phyloP scores from a whole-genome alignment of 1,284 basidiomycete genomes.

The Entoloma clypeatum region DNA sequence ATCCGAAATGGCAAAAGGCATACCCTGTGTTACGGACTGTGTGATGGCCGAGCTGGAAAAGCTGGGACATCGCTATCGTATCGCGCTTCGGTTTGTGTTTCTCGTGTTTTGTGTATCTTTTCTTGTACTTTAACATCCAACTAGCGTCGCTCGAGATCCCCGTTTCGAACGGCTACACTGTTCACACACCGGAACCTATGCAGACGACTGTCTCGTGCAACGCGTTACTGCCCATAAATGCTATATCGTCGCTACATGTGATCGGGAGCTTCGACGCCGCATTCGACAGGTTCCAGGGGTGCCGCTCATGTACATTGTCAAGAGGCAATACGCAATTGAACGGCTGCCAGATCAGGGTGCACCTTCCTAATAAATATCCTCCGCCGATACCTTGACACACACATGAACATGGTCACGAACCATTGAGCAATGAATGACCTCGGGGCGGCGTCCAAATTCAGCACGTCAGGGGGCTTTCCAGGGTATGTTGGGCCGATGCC shows the following conservation, averaged over 20 bases:
- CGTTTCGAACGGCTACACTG: slow-evolving; percentile 93
- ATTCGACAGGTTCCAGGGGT: slow-evolving; percentile 94
- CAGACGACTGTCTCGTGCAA: slow-evolving; percentile 97
- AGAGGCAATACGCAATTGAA: slow-evolving; percentile 88
- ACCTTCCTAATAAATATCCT: slow-evolving; percentile 36
- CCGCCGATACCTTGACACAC: not conserved
- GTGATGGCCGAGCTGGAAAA: slow-evolving; percentile 98
- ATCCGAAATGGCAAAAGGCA: slow-evolving; percentile 52
- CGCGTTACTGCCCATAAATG: slow-evolving; percentile 94
- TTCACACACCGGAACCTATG: slow-evolving; percentile 93
- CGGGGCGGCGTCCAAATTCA: too few relatives aligned
- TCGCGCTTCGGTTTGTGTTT: slow-evolving; percentile 76
- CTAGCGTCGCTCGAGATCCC: slow-evolving; percentile 92
- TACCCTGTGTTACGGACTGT: slow-evolving; percentile 98
- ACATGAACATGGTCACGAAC: not conserved
- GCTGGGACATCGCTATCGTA: slow-evolving; percentile 91
- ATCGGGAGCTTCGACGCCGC: slow-evolving; percentile 88
- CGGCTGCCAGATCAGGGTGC: slow-evolving; percentile 88
- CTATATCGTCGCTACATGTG: slow-evolving; percentile 98
- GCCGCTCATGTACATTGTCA: slow-evolving; percentile 94
- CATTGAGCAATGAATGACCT: not conserved
- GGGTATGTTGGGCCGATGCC: too few relatives aligned
- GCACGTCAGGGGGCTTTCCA: too few relatives aligned
- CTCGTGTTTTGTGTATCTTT: slow-evolving; percentile 1
- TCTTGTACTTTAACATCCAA: slow-evolving; percentile 9